Base-by-base conservation (phyloP, 177 flowering plant species). In the Vitis hybrid region DNA sequence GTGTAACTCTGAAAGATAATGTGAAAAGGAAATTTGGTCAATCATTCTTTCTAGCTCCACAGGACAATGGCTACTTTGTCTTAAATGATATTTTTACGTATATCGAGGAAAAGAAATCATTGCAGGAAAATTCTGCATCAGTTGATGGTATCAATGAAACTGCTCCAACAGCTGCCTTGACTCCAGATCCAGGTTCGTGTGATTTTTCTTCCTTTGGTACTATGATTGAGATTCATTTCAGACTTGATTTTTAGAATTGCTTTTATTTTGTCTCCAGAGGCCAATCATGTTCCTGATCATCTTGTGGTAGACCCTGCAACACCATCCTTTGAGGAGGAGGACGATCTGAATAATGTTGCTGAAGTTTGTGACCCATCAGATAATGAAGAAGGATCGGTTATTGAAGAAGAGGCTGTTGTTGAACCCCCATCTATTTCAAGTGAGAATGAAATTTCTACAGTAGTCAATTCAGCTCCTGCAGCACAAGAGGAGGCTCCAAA, bases 1-100 rank as follows among this genome's bases (percentile, higher is more conserved):
- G 78, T 56, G 74, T 86, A 51, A 87, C 86, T 32, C 83, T 82
- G 24, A 77, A 77, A 77, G 85, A 86, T 59, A 79, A 78, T 17
- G 65, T 80, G 54, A 76, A 66, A 59, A 78, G 71, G 79, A 87
- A 81, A 65, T 87, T 86, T 56, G 17, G 79, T 3, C 86, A 86
- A 63, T 56, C 85, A 1, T 87, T 87, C 70, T 87, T 87, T 62
- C 77, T 87, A 10, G 91, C 91, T 66, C 87, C 87, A 24, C 90
- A 87, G 76, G 84, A 77, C 65, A 79, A 81, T 5, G 87, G 90
- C 21, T 85, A 71, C 67, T 87, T 68, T 78, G 91, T 87, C 35
- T 74, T 78, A 30, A 87, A 87, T 77, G 89, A 87, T 74, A 66
- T 83, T 11, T 85, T 87, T 59, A 80, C 87, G 69, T 85, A 51